Conservation (phyloP, 306 rosid genomes). For the Hippophae rhamnoides region DNA sequence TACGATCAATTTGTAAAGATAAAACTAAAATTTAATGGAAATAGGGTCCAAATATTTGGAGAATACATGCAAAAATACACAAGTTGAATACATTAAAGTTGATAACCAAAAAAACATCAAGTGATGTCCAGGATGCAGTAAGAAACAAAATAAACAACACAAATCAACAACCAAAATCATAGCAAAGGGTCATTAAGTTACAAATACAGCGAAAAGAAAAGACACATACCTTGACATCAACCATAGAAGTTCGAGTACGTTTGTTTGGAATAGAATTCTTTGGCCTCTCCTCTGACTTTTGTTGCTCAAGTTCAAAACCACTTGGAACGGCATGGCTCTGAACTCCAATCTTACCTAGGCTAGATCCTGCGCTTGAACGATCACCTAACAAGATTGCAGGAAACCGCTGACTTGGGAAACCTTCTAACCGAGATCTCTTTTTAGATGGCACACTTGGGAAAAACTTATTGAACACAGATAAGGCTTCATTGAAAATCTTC, state of each 20-base stretch:
- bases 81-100: constrained; percentile 1
- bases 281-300: constrained; percentile 71
- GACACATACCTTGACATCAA: constrained; percentile 64
- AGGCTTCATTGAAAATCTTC: constrained; percentile 67
- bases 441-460: constrained; percentile 75
- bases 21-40: not conserved
- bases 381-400: constrained; percentile 50
- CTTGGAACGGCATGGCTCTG: constrained; percentile 60
- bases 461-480: constrained; percentile 62
- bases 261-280: constrained; percentile 69
- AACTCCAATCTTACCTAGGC: constrained; percentile 61
- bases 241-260: constrained; percentile 93
- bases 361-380: constrained; percentile 59
- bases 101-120: not conserved
- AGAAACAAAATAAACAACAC: constrained; percentile 17
- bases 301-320: constrained; percentile 82
- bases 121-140: constrained; percentile 8
- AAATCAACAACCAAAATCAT: constrained; percentile 7
- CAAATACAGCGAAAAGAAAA: not conserved
- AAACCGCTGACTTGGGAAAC: constrained; percentile 59
- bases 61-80: constrained; percentile 20
- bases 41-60: constrained; percentile 12
- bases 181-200: not conserved
- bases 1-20: no score
- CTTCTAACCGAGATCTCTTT: constrained; percentile 91